Percentiles rank a stretch among this genome's conserved stretches.
Evolutionary conservation across 2,329 filamentous ascomycete genomes (phyloP).

Genomic region (Colletotrichum tanaceti): DNA sequence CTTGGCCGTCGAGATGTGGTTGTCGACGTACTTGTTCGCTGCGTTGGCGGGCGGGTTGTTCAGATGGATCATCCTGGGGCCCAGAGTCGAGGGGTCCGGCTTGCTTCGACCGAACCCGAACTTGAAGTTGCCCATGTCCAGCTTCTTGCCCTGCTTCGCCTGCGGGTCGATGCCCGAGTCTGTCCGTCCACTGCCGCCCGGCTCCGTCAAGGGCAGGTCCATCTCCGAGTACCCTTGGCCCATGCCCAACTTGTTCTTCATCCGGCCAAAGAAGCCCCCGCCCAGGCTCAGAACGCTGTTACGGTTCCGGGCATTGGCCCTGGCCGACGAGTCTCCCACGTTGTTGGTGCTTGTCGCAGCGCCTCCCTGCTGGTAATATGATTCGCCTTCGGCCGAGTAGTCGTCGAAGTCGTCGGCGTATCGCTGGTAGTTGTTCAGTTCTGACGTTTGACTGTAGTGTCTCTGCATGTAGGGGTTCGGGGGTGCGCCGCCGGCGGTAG

Average conservation of each 20-base stretch:
- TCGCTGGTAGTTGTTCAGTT: conserved; percentile 86
- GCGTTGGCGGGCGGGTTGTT: conserved; percentile 96
- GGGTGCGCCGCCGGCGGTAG: conserved; percentile 42
- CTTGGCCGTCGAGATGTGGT: conserved; percentile 97
- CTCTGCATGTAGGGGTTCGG: conserved; percentile 58
- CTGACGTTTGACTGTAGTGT: conserved; percentile 80
- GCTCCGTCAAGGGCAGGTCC: conserved; percentile 93
- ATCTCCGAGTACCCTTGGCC: conserved; percentile 93
- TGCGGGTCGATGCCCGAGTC: conserved; percentile 55
- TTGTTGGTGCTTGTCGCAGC: conserved; percentile 32
- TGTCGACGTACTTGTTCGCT: conserved; percentile 90
- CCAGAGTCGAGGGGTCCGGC: conserved; percentile 88
- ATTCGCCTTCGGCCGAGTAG: conserved; percentile 79
- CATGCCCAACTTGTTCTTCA: conserved; percentile 93
- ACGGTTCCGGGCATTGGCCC: conserved; percentile 74
- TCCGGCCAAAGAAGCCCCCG: conserved; percentile 85
- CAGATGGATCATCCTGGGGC: conserved; percentile 91
- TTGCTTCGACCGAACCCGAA: conserved; percentile 90
- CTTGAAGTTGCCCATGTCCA: conserved; percentile 83
- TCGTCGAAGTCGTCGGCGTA: conserved; percentile 92
- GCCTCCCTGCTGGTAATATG: conserved; percentile 81
- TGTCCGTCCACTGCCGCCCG: conserved; percentile 61
- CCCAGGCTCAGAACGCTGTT: conserved; percentile 91
- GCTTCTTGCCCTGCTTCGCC: conserved; percentile 65
- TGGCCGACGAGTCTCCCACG: conserved; percentile 43